A percentile compares a stretch with the other conserved stretches of the same genome.
Conservation (phyloP, 2,329 filamentous ascomycete genomes). For the Aspergillus pseudoviridinutans region DNA sequence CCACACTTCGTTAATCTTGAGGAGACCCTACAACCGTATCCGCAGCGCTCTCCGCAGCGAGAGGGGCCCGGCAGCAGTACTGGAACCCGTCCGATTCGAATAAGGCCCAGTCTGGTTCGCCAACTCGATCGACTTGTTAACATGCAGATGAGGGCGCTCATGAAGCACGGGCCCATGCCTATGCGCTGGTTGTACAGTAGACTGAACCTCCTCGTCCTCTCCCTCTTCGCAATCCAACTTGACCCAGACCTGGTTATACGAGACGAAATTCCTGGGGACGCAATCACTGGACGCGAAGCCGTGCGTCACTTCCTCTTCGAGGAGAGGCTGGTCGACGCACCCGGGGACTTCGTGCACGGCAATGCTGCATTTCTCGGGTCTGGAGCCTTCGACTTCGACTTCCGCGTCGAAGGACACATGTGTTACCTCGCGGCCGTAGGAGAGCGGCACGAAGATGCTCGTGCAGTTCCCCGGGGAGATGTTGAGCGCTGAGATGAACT, state of each 20-base stretch:
- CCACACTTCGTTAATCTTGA: background rate
- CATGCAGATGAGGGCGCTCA: background rate
- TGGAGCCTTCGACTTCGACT: slow-evolving; percentile 1
- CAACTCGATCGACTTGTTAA: background rate
- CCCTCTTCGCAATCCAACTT: slow-evolving; percentile 24
- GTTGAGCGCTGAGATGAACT: slow-evolving; percentile 18
- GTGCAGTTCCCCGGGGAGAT: slow-evolving; percentile 22
- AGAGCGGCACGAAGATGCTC: slow-evolving; percentile 22
- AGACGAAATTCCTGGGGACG: slow-evolving; percentile 17
- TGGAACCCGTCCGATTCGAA: background rate
- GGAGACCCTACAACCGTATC: background rate
- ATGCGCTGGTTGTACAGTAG: background rate
- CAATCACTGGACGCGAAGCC: slow-evolving; percentile 24
- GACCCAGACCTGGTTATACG: slow-evolving; percentile 29
- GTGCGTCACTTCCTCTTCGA: slow-evolving; percentile 18
- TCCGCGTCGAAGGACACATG: slow-evolving; percentile 27
- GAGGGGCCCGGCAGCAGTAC: background rate
- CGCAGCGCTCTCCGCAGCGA: background rate
- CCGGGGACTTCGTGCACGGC: slow-evolving; percentile 31
- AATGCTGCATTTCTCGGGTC: slow-evolving; percentile 25
- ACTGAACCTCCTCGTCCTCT: slow-evolving; percentile 2
- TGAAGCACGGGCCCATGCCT: background rate
- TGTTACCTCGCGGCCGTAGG: slow-evolving; percentile 20
- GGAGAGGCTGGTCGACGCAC: slow-evolving; percentile 27
- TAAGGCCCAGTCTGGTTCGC: background rate